phyloP scores from a whole-genome alignment of 768 basidiomycete species.

The Dacryopinax primogenitus region DNA sequence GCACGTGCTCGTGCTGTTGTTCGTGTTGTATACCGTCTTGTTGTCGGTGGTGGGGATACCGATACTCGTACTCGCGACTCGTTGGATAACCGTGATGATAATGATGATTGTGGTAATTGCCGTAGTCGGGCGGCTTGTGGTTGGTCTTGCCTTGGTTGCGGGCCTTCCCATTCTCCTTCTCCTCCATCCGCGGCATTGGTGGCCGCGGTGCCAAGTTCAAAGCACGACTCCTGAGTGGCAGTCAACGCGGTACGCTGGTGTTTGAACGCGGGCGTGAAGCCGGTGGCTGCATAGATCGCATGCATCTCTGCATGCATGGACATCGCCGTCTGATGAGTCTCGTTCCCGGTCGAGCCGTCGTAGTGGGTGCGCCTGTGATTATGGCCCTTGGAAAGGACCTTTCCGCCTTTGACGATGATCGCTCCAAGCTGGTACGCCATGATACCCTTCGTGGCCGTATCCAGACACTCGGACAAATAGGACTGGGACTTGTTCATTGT shows the following conservation, averaged over 20 bases:
- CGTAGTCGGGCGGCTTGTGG: neutral
- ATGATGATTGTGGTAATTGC: neutral
- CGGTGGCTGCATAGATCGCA: constrained; percentile 40
- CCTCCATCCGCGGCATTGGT: constrained; percentile 17
- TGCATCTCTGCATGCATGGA: constrained; percentile 51
- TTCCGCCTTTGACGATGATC: constrained; percentile 44
- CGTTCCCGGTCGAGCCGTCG: constrained; percentile 27
- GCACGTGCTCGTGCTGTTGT: neutral
- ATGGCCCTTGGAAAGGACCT: constrained; percentile 39
- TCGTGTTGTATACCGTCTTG: constrained; percentile 3
- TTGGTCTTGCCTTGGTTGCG: neutral
- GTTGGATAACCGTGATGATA: constrained; percentile 5
- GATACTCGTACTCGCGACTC: constrained; percentile 13
- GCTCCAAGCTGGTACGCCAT: constrained; percentile 16
- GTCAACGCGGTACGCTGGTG: constrained; percentile 27
- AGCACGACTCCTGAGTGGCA: neutral
- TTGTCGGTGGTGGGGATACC: constrained; percentile 9
- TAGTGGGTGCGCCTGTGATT: constrained; percentile 46
- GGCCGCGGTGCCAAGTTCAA: constrained; percentile 20
- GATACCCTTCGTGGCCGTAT: constrained; percentile 12
- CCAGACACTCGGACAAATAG: constrained; percentile 14
- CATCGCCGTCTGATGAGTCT: constrained; percentile 29
- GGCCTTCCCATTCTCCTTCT: constrained; percentile 11
- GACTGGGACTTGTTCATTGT: constrained; percentile 15
- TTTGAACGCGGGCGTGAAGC: constrained; percentile 38